phyloP scores from a whole-genome alignment of 768 basidiomycete species.

The Mycena latifolia region DNA sequence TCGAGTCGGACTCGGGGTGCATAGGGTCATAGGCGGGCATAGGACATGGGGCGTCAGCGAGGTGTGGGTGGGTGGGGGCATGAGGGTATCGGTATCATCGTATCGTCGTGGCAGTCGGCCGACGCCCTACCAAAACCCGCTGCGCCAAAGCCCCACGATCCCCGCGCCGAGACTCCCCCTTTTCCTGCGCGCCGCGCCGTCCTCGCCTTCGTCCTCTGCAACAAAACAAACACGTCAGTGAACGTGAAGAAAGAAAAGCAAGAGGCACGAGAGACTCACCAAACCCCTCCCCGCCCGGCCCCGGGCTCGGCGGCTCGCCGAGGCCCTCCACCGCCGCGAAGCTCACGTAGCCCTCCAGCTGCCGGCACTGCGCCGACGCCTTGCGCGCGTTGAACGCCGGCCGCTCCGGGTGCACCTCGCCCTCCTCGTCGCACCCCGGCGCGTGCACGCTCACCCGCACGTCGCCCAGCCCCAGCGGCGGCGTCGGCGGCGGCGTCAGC shows the following conservation, averaged over 20 bases:
- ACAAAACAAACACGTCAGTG: background rate
- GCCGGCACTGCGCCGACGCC: slow-evolving; percentile 68
- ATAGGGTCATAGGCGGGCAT: too few relatives aligned
- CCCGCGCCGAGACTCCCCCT: slow-evolving; percentile 27
- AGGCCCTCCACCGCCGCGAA: slow-evolving; percentile 77
- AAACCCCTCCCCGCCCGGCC: slow-evolving; percentile 6
- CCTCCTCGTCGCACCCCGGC: background rate
- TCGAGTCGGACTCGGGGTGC: too few relatives aligned
- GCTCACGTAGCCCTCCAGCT: slow-evolving; percentile 75
- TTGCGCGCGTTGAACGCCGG: slow-evolving; percentile 73
- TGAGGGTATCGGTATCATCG: background rate
- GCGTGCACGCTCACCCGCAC: slow-evolving; percentile 19
- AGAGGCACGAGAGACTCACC: background rate
- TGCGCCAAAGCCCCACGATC: slow-evolving; percentile 32
- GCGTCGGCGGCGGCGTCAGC: slow-evolving; percentile 44
- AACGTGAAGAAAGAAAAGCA: background rate
- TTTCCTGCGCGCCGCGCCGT: slow-evolving; percentile 2
- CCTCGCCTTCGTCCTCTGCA: slow-evolving; percentile 4
- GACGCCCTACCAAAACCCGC: slow-evolving; percentile 32
- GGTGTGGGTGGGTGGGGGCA: background rate
- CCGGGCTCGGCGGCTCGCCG: slow-evolving; percentile 61
- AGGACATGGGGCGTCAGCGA: too few relatives aligned
- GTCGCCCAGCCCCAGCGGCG: slow-evolving; percentile 36
- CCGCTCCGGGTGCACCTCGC: slow-evolving; percentile 20
- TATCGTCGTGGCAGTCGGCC: background rate